phyloP scores from a whole-genome alignment of 805 yeast species.

The Nakazawaea wyomingensis region DNA sequence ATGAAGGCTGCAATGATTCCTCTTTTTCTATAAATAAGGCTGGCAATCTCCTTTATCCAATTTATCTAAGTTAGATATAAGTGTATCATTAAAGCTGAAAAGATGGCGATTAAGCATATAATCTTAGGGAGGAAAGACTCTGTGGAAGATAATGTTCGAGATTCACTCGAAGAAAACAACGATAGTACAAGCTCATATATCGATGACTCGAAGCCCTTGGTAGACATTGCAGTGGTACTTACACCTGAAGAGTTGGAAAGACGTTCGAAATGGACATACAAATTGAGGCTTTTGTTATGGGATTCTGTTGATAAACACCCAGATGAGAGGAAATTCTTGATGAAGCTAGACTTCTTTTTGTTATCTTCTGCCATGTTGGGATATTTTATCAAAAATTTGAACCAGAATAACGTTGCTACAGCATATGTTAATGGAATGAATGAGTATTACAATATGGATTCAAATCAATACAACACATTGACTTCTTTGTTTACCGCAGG shows the following conservation, averaged over 20 bases:
- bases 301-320: slow-evolving; percentile 31
- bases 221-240: slow-evolving; percentile 1
- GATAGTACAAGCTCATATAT: background rate
- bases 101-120: background rate
- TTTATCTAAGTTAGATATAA: too few species aligned
- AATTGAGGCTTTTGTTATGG: slow-evolving; percentile 17
- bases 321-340: slow-evolving; percentile 27
- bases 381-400: slow-evolving; percentile 29
- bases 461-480: slow-evolving; percentile 39
- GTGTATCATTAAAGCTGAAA: background rate
- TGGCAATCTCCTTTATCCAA: too few species aligned
- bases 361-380: slow-evolving; percentile 43
- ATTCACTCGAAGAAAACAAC: too few species aligned
- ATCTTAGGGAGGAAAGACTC: background rate
- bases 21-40: too few species aligned
- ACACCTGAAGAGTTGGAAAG: slow-evolving; percentile 3
- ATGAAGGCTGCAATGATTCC: too few species aligned
- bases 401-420: slow-evolving; percentile 27
- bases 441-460: slow-evolving; percentile 27
- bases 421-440: slow-evolving; percentile 33
- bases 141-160: too few species aligned
- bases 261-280: slow-evolving; percentile 3
- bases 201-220: background rate
- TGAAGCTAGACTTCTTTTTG: slow-evolving; percentile 26
- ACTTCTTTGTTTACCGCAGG: slow-evolving; percentile 44